Evolutionary conservation across 1,284 basidiomycete genomes (phyloP), one percentile per base, ranked within the genome.

Genomic region (Pseudozyma tsukubaensis): DNA sequence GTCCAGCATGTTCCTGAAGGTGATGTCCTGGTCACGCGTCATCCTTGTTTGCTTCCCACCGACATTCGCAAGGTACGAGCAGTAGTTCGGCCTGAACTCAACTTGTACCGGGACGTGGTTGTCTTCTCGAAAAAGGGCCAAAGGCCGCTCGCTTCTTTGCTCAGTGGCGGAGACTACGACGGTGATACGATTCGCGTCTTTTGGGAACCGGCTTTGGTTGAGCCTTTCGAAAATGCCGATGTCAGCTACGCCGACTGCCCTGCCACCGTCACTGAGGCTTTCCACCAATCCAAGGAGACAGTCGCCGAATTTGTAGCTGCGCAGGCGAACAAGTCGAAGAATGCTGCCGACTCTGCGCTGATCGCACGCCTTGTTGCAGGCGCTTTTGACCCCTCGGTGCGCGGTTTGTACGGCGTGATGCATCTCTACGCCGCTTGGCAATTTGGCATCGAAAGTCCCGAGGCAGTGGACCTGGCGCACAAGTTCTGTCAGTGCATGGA

Each of bases 141-240:
- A 14, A 48, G 60, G 1, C 59, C 79, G 5, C 59, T 79, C 3
- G 77, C 78, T 34, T 75, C 76, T 4, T 49, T 82, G 16, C 58
- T 84, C 0, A 77, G 76, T 1, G 80, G 82, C 3, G 82, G 81
- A 1, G 81, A 83, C 50, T 78, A 81, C 69, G 80, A 80, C 43
- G 80, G 80, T 34, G 82, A 82, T 56, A 59, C 64, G 39, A 67
- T 81, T n/a, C 54, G 77, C 1, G 58, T 80, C 12, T 77, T 79
- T 34, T 79, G 68, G 51, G 72, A 79, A 19, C 72, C 70, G 1
- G 13, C 36, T 16, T 43, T 83, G 50, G 74, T 80, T 18, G 21
- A 50, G 0, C 42, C 60, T 0, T 84, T 82, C 18, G 16, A 53
- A 10, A 59, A 70, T n/a, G 62, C 76, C 3, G 58, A 72, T 9